These are phyloP conservation scores for Backusella tuberculispora DNA, from an alignment of 192 early-diverging fungal species.

Conservation along the genomic window DNA sequence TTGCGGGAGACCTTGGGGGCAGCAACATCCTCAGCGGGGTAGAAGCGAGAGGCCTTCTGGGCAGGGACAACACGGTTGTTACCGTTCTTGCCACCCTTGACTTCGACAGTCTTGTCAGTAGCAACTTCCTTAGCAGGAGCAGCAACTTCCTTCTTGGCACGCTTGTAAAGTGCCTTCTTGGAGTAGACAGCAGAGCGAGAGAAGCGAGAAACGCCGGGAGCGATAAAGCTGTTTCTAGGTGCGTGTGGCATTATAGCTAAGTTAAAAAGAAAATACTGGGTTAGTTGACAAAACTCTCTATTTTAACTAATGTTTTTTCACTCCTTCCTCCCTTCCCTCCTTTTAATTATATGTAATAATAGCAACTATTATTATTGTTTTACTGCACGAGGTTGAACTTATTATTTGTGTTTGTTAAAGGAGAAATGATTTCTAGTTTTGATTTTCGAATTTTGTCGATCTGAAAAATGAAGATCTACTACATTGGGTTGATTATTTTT, in stretches of 20 bases:
- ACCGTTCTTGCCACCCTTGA: constrained; percentile 88
- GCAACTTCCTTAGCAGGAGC: constrained; percentile 52
- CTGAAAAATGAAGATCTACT: neutral
- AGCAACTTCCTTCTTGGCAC: constrained; percentile 67
- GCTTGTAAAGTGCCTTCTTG: constrained; percentile 91
- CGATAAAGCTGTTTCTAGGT: constrained; percentile 82
- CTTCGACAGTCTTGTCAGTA: constrained; percentile 66
- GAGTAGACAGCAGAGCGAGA: constrained; percentile 83
- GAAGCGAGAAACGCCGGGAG: constrained; percentile 82
- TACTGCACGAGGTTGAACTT: neutral
- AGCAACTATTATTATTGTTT: no score
- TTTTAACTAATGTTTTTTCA: neutral
- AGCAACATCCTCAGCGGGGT: constrained; percentile 85
- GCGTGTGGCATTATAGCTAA: constrained; percentile 56
- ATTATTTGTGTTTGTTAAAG: constrained; percentile 1
- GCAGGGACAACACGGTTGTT: constrained; percentile 68
- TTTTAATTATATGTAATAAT: no score
- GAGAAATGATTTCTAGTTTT: neutral
- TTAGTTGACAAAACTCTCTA: neutral
- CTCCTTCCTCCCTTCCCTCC: neutral
- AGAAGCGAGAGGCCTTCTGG: constrained; percentile 75
- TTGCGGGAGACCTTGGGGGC: constrained; percentile 82
- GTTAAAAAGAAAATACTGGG: neutral
- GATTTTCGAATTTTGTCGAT: neutral
- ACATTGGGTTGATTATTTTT: neutral